Base-by-base conservation (phyloP, 176 grass and related monocot species). In the Cenchrus americanus region DNA sequence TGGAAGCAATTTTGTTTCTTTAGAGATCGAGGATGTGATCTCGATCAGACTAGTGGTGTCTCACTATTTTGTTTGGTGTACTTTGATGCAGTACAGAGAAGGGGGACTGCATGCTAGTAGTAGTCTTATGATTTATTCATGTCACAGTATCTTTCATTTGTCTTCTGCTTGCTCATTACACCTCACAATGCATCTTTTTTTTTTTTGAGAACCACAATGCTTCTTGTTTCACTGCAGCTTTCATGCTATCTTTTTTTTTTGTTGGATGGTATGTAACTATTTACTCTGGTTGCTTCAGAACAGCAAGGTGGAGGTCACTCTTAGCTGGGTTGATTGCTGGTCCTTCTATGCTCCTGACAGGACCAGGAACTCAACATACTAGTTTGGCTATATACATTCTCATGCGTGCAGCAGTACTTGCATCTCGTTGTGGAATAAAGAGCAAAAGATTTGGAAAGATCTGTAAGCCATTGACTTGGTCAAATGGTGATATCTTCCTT, bases 331-430 rank as follows among this genome's bases (percentile, higher is more conserved):
- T 94, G 61, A 70, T 93, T 88, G 95, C 95, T 83, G 95, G 95
- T 75, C 96, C 96, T 50, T 98, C 96, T 18, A 96, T 98, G 96
- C 91, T 96, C 51, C 68, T 98, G 64, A 98, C 96, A 24, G 96
- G 93, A 48, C 89, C 93, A 17, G 91, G 92, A 46, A 96, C 91
- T 17, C 96, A 98, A 57, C 96, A 98, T 78, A 94, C 91, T 54
- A 98, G 93, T 78, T 90, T 98, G 80, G 96, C 96, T 66, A 91
- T 94, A 69, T 98, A 98, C 86, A 96, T 94, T 86, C 93, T 98
- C 55, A 95, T 98, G 85, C 89, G 96, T 69, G 88, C 96, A 78
- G 85, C 85, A 32, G 91, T 98, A 27, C 87, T 98, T 67, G 91
- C 96, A 80, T 88, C 96, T 26, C 91, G 93, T 61, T 98, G 93